Percentiles rank a stretch among this genome's conserved stretches.
Evolutionary conservation across 208 protist genomes (phyloP).

Genomic region (Leishmania major): DNA sequence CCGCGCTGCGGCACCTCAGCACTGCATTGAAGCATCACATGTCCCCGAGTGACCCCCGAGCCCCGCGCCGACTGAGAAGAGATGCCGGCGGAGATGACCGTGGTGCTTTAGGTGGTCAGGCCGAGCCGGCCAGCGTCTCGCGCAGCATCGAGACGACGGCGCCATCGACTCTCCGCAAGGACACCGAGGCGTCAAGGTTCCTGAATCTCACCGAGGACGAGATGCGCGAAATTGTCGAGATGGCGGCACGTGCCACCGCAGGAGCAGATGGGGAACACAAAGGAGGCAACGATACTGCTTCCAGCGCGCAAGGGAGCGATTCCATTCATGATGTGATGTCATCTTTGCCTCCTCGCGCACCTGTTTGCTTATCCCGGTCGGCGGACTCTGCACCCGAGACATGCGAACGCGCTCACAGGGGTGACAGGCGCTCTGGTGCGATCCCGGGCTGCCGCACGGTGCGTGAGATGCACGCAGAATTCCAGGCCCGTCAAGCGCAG

Average conservation of each 20-base stretch:
- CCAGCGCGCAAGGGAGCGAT: neutral
- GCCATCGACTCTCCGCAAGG: neutral
- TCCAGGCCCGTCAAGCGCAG: neutral
- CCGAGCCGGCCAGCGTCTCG: too few relatives aligned
- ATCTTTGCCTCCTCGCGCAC: neutral
- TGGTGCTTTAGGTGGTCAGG: neutral
- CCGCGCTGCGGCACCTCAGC: neutral
- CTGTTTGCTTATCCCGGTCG: neutral
- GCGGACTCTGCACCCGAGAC: neutral
- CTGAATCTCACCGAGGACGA: constrained; percentile 18
- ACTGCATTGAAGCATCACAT: neutral
- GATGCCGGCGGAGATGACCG: neutral
- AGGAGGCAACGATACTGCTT: neutral
- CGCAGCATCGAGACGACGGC: neutral
- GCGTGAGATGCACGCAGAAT: constrained; percentile 7
- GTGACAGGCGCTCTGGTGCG: neutral
- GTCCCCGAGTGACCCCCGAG: too few relatives aligned
- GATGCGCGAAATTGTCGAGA: constrained; percentile 14
- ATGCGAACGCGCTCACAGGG: neutral
- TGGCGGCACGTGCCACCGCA: neutral
- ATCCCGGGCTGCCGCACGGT: constrained; percentile 22
- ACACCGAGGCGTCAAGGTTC: neutral
- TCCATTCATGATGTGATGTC: neutral
- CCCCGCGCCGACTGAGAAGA: neutral
- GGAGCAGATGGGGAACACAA: neutral